Conservation (phyloP, 768 basidiomycete species). For the Pisolithus orientalis region DNA sequence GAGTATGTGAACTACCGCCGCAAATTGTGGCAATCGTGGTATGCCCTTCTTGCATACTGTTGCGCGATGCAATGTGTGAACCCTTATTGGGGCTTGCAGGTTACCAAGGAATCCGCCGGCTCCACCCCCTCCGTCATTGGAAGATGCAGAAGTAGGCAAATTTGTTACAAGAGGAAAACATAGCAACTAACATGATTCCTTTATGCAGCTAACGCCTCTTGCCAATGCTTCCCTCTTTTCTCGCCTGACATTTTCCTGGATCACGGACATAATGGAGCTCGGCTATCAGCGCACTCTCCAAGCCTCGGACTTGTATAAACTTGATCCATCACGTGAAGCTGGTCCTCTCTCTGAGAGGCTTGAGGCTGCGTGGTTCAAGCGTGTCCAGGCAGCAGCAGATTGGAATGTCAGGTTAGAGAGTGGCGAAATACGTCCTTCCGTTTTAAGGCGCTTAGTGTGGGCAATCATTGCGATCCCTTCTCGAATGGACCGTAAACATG, state of each 20-base stretch:
- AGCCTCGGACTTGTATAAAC: slow-evolving; percentile 68
- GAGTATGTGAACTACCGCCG: slow-evolving; percentile 35
- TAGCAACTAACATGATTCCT: not conserved
- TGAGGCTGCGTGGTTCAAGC: slow-evolving; percentile 46
- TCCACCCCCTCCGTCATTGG: slow-evolving; percentile 46
- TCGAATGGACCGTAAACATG: too few species aligned
- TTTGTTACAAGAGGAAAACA: not conserved
- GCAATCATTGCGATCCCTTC: slow-evolving; percentile 13
- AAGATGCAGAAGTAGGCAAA: slow-evolving; percentile 41
- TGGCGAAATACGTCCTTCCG: slow-evolving; percentile 38
- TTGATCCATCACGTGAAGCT: slow-evolving; percentile 46
- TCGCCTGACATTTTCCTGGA: slow-evolving; percentile 59
- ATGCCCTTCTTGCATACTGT: slow-evolving; percentile 3
- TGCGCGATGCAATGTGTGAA: not conserved
- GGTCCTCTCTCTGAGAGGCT: slow-evolving; percentile 45
- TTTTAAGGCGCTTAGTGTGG: slow-evolving; percentile 38
- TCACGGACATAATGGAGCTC: slow-evolving; percentile 54
- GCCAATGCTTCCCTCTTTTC: slow-evolving; percentile 52
- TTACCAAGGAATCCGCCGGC: slow-evolving; percentile 54
- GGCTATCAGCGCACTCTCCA: slow-evolving; percentile 72
- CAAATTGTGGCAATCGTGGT: slow-evolving; percentile 55
- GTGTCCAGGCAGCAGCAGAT: slow-evolving; percentile 42
- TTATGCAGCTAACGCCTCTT: slow-evolving; percentile 46
- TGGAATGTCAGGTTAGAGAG: slow-evolving; percentile 48
- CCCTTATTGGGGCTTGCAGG: slow-evolving; percentile 27